These are phyloP conservation scores for Puya raimondii DNA, from an alignment of 176 grass and related monocot species.

Conservation along the genomic window DNA sequence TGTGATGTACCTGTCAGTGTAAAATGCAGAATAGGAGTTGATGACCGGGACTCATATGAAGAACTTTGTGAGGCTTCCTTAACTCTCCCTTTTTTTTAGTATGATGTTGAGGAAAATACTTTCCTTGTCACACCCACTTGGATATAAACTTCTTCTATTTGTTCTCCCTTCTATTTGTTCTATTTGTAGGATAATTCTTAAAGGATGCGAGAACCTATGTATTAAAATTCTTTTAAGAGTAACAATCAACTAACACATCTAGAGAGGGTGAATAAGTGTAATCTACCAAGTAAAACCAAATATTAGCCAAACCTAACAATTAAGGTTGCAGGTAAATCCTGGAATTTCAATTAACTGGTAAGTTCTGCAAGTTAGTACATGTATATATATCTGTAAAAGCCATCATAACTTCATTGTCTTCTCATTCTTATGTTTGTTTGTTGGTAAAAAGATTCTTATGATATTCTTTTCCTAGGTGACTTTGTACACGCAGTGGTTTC, in stretches of 20 bases:
- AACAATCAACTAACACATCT: too few relatives aligned
- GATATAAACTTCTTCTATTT: neutral
- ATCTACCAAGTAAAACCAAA: too few relatives aligned
- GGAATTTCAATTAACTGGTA: neutral
- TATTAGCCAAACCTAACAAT: too few relatives aligned
- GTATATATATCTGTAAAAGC: too few relatives aligned
- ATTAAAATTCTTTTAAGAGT: too few relatives aligned
- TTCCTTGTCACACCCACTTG: neutral
- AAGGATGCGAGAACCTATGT: too few relatives aligned
- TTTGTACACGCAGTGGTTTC: conserved; percentile 74
- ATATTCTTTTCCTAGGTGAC: conserved; percentile 41
- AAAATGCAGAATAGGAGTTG: conserved; percentile 94
- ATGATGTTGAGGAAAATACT: conserved; percentile 3
- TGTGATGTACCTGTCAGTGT: conserved; percentile 77
- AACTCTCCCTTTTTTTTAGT: neutral
- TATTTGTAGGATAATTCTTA: too few relatives aligned
- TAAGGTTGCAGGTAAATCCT: neutral
- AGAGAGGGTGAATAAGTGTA: too few relatives aligned
- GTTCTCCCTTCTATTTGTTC: neutral
- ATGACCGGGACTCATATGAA: conserved; percentile 81
- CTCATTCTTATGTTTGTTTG: too few relatives aligned
- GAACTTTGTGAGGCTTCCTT: conserved; percentile 69
- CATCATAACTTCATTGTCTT: too few relatives aligned
- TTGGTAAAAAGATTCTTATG: too few relatives aligned
- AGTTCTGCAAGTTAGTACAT: too few relatives aligned